These are phyloP conservation scores for Pouteria glomerata DNA, from an alignment of 148 eudicot genomes.

Conservation along the genomic window DNA sequence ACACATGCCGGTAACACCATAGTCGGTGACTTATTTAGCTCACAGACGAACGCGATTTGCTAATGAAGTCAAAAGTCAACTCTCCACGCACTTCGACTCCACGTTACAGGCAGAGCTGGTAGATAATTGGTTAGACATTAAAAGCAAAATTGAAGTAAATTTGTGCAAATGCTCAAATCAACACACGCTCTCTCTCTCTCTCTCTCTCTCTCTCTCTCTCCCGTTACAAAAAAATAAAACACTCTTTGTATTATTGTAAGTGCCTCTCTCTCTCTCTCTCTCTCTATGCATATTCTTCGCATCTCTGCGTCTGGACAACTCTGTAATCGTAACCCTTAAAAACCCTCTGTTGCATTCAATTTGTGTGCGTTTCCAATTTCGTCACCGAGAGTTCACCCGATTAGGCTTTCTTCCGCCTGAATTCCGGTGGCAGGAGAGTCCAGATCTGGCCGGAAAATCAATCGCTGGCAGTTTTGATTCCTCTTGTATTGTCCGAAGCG, in stretches of 20 bases:
- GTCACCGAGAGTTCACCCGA: slow-evolving; percentile 1
- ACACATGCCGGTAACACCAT: not conserved
- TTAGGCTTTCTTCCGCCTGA: not conserved
- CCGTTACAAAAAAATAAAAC: too few relatives aligned
- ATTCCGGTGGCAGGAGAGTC: slow-evolving; percentile 9
- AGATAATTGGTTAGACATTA: not conserved
- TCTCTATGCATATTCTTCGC: slow-evolving; percentile 30
- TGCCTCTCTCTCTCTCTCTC: slow-evolving; percentile 10
- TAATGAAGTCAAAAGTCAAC: not conserved
- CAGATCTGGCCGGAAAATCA: slow-evolving; percentile 20
- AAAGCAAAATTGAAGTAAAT: too few relatives aligned
- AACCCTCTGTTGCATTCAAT: slow-evolving; percentile 3
- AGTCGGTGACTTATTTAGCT: not conserved
- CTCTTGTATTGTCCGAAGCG: not conserved
- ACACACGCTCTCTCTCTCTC: too few relatives aligned
- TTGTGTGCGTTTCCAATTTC: not conserved
- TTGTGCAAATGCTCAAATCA: too few relatives aligned
- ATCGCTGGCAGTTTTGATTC: not conserved
- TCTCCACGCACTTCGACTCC: not conserved
- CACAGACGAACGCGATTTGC: slow-evolving; percentile 7
- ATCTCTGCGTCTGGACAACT: slow-evolving; percentile 2
- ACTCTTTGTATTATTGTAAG: too few relatives aligned
- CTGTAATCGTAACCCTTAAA: not conserved
- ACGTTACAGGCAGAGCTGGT: not conserved
- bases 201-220: too few relatives aligned